Conservation (phyloP, 2,329 filamentous ascomycete genomes). For the Ceratocystis diversiconidia region DNA sequence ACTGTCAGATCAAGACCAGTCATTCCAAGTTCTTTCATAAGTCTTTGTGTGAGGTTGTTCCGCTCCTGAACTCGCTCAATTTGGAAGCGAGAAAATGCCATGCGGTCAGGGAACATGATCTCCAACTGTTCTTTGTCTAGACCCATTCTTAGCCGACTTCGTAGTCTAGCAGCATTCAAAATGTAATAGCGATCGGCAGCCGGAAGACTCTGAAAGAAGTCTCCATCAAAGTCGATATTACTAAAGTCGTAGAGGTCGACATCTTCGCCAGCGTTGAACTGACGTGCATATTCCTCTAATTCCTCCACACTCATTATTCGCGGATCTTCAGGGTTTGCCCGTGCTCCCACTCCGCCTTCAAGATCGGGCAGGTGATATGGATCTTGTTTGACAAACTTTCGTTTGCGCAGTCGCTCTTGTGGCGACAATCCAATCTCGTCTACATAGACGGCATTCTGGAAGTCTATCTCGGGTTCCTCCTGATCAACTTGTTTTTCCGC, state of each 20-base stretch:
- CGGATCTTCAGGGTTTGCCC: slow-evolving; percentile 84
- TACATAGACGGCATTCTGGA: slow-evolving; percentile 65
- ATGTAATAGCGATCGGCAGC: slow-evolving; percentile 92
- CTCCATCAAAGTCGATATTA: slow-evolving; percentile 94
- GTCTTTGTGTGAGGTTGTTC: slow-evolving; percentile 82
- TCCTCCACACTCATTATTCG: slow-evolving; percentile 94
- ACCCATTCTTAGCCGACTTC: slow-evolving; percentile 85
- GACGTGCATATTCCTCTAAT: slow-evolving; percentile 79
- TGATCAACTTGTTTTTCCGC: neutral
- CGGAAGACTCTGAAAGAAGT: slow-evolving; percentile 87
- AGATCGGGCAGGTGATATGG: slow-evolving; percentile 89
- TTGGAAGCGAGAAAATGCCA: slow-evolving; percentile 94
- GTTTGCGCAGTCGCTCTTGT: slow-evolving; percentile 56
- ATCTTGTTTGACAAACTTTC: slow-evolving; percentile 81
- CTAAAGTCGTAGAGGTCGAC: slow-evolving; percentile 89
- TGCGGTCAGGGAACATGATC: slow-evolving; percentile 90
- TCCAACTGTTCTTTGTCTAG: slow-evolving; percentile 93
- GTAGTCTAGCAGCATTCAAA: slow-evolving; percentile 76
- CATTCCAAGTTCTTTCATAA: slow-evolving; percentile 94
- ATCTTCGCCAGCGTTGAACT: slow-evolving; percentile 86
- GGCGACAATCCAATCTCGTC: slow-evolving; percentile 76
- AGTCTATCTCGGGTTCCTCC: slow-evolving; percentile 50
- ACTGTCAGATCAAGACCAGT: slow-evolving; percentile 59
- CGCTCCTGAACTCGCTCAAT: slow-evolving; percentile 86
- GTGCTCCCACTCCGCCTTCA: slow-evolving; percentile 61